phyloP scores from a whole-genome alignment of 2,329 filamentous ascomycete genomes.

The Colletotrichum sp. region DNA sequence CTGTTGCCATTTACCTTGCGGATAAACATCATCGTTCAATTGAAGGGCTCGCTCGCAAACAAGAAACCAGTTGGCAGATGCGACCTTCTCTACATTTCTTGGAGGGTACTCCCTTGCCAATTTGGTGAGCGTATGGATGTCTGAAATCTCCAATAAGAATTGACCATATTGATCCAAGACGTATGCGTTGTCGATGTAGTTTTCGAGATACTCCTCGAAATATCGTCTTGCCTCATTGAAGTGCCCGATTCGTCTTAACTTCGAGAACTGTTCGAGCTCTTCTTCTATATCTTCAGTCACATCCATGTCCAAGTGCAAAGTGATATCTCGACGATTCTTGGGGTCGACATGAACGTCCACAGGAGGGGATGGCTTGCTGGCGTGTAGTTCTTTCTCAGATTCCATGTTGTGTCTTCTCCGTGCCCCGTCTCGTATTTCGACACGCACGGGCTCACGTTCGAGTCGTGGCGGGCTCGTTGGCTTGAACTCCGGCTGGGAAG shows the following conservation, averaged over 20 bases:
- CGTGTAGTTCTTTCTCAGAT: rapidly evolving
- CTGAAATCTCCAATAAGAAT: background rate
- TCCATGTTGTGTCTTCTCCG: rapidly evolving
- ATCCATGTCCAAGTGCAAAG: background rate
- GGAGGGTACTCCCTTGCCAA: background rate
- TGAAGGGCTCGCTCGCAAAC: background rate
- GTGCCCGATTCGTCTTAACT: background rate
- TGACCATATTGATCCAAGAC: background rate
- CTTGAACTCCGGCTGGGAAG: rapidly evolving
- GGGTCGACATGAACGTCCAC: background rate
- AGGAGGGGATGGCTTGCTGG: rapidly evolving
- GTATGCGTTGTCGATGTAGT: background rate
- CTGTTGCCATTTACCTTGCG: rapidly evolving
- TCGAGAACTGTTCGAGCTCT: background rate
- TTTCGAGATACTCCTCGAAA: background rate
- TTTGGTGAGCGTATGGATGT: background rate
- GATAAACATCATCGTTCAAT: rapidly evolving
- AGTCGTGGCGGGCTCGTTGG: background rate
- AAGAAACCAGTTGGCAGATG: background rate
- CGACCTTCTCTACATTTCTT: background rate
- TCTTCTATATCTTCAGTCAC: background rate
- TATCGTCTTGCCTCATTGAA: background rate
- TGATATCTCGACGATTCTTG: background rate
- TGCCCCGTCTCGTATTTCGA: background rate
- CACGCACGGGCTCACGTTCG: background rate